Evolutionary conservation across 2,329 filamentous ascomycete genomes (phyloP), one percentile per base, ranked within the genome.

Genomic region (Rosellinia necatrix): DNA sequence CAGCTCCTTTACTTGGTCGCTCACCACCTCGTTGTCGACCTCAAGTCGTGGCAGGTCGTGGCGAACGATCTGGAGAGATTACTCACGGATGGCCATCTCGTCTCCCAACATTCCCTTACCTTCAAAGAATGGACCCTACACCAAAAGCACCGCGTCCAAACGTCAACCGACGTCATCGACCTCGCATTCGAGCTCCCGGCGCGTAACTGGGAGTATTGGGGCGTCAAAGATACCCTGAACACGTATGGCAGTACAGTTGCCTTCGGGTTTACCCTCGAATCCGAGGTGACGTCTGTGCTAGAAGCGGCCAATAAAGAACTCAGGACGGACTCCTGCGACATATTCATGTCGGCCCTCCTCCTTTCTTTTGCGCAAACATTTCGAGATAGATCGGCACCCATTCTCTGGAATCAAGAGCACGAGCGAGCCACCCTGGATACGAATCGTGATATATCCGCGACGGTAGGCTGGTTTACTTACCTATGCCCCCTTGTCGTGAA

Each of bases 381-480:
- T 56, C 72, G 76, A 12, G 80, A 85, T 48, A 75, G 83, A 15
- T 58, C 63, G 0, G 68, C 74, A 0, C 83, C 83, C 0, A 77
- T 78, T 1, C 63, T 86, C 0, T 86, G 80, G 80, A 81, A 78
- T 50, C 78, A 81, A 58, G 79, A 81, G 56, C 74, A 78, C 32
- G 80, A 80, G 13, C 72, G 81, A 13, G 70, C 76, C n/a, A 66
- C 72, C 2, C 74, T 75, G 58, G 76, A 76, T 22, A 66, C 69
- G 0, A 76, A 78, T 13, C 71, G 80, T 10, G 80, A 85, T 66
- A 75, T 84, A 1, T 77, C 78, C 4, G 74, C 82, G 48, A 85
- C 82, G 0, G 81, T 86, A 0, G 83, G 83, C 2, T 85, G 82
- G 82, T 84, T 86, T 59, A 84, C 82, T 2, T 78, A 81, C 0